Conservation (phyloP, 2,329 filamentous ascomycete species). For the Xylariaceae sp. region DNA sequence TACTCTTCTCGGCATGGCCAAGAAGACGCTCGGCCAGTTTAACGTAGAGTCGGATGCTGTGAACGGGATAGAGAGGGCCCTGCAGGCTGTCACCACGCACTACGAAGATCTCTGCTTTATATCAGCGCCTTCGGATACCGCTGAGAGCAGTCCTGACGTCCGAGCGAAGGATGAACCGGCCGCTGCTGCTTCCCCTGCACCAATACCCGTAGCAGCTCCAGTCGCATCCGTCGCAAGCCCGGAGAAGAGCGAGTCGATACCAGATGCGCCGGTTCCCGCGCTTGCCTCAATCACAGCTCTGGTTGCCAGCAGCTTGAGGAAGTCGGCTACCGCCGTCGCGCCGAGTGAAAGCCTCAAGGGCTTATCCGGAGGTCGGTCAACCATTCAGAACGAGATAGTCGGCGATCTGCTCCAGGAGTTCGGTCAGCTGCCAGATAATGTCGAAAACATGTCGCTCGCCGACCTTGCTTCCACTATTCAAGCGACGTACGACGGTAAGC, state of each 20-base stretch:
- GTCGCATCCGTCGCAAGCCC: slow-evolving; percentile 80
- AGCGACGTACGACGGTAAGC: slow-evolving; percentile 95
- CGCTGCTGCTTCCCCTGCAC: slow-evolving; percentile 45
- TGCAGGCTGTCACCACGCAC: too few species aligned
- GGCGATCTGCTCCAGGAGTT: slow-evolving; percentile 98
- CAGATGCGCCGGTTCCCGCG: slow-evolving; percentile 80
- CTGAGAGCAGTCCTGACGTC: too few species aligned
- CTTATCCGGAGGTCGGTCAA: slow-evolving; percentile 97
- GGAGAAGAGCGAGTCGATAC: too few species aligned
- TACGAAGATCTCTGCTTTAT: too few species aligned
- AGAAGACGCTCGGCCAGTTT: too few species aligned
- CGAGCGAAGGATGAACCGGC: too few species aligned
- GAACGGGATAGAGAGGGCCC: too few species aligned
- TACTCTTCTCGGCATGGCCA: too few species aligned
- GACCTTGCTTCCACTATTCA: slow-evolving; percentile 95
- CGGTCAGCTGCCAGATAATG: slow-evolving; percentile 94
- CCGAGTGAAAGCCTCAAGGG: slow-evolving; percentile 97
- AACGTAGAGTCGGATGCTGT: too few species aligned
- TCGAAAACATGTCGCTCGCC: slow-evolving; percentile 93
- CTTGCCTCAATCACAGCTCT: slow-evolving; percentile 83
- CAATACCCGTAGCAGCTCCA: slow-evolving; percentile 71
- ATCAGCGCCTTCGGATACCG: too few species aligned
- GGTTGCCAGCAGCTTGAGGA: slow-evolving; percentile 98
- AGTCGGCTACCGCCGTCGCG: slow-evolving; percentile 79
- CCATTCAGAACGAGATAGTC: slow-evolving; percentile 96